Percentiles rank a stretch among this genome's conserved stretches.
Evolutionary conservation across 257 asterid species (phyloP).

Genomic region (Handroanthus guayacan): DNA sequence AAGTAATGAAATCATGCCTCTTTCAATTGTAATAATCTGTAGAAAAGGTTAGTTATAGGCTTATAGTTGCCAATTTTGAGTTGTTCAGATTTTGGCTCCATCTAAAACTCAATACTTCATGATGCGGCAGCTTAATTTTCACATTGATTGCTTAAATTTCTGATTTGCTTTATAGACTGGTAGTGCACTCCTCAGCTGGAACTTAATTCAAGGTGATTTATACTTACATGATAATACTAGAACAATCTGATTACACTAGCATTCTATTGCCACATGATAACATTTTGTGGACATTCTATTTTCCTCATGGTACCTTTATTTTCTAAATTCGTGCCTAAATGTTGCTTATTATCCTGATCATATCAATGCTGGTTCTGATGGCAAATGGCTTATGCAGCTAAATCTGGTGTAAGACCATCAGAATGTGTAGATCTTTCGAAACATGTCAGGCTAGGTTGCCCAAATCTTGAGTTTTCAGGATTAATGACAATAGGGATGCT

Average conservation of each 20-base stretch:
- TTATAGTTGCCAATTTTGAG: neutral
- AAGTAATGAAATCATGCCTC: conserved; percentile 45
- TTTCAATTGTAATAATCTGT: conserved; percentile 7
- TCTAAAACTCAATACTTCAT: conserved; percentile 1
- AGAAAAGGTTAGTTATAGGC: conserved; percentile 25
- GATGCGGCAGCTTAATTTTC: conserved; percentile 14
- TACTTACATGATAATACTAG: conserved; percentile 3
- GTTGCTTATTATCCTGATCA: neutral
- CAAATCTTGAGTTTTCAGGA: conserved; percentile 85
- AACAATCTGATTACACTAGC: neutral
- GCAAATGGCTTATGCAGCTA: conserved; percentile 63
- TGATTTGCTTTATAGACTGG: neutral
- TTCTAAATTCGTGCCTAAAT: neutral
- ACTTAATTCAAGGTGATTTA: conserved; percentile 5
- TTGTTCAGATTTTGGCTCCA: conserved; percentile 4
- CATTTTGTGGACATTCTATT: neutral
- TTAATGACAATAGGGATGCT: conserved; percentile 95
- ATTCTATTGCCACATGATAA: neutral
- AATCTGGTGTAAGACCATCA: conserved; percentile 82
- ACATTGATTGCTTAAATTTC: neutral
- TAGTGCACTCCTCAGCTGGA: conserved; percentile 9
- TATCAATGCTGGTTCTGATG: conserved; percentile 13
- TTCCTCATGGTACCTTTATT: conserved; percentile 2
- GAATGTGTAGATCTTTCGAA: conserved; percentile 75
- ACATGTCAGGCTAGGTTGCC: conserved; percentile 68